Conservation (phyloP, 495 filamentous ascomycete genomes). For the Annulohypoxylon moriforme region DNA sequence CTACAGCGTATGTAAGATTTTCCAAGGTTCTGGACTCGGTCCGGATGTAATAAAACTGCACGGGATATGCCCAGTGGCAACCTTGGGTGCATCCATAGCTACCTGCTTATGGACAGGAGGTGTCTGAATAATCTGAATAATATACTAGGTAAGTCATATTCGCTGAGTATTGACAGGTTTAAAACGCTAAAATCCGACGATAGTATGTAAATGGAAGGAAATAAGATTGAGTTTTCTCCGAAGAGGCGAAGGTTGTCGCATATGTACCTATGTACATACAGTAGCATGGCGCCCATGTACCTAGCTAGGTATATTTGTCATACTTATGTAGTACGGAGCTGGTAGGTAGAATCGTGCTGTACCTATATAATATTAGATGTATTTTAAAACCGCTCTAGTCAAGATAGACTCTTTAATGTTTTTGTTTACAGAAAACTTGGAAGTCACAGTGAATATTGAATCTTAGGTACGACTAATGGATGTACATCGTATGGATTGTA, state of each 20-base stretch:
- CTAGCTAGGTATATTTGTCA: too few species aligned
- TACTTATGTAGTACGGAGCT: too few species aligned
- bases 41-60: slow-evolving; percentile 2
- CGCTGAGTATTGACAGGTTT: background rate
- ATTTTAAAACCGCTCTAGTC: too few species aligned
- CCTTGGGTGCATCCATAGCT: background rate
- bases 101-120: too few species aligned
- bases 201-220: background rate
- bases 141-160: background rate
- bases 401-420: too few species aligned
- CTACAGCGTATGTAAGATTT: background rate
- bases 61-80: background rate
- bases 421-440: too few species aligned
- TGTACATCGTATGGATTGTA: too few species aligned
- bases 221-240: background rate
- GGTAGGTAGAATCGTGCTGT: too few species aligned
- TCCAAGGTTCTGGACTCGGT: background rate
- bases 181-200: background rate
- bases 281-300: too few species aligned
- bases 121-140: background rate
- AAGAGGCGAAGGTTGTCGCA: background rate
- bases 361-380: too few species aligned
- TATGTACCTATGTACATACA: background rate
- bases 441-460: too few species aligned
- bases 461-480: too few species aligned